Evolutionary conservation across 2,329 filamentous ascomycete genomes (phyloP).

Genomic region (Botrytis byssoidea): DNA sequence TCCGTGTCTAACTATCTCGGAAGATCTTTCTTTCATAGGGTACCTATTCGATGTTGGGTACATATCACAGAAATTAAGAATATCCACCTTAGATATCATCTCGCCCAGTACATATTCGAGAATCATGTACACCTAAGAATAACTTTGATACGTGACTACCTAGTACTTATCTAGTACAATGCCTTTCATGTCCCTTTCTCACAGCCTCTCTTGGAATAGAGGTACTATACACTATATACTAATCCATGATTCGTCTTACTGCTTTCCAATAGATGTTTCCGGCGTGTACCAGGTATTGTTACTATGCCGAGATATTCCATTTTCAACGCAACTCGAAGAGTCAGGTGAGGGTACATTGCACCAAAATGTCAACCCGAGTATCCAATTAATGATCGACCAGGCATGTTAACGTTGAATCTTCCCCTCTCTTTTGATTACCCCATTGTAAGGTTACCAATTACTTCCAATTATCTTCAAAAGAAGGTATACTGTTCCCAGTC

Average conservation of each 20-base stretch:
- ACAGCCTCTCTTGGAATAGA: constrained; percentile 22
- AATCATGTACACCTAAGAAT: constrained; percentile 2
- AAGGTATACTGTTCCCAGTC: background rate
- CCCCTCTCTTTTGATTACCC: constrained; percentile 15
- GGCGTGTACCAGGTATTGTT: constrained; percentile 6
- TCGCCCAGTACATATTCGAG: constrained; percentile 13
- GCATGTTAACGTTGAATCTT: constrained; percentile 13
- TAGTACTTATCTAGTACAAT: background rate
- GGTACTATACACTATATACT: constrained; percentile 2
- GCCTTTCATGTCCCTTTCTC: background rate
- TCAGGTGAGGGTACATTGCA: constrained; percentile 16
- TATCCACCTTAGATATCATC: constrained; percentile 5
- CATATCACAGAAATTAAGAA: constrained; percentile 14
- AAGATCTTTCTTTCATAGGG: constrained; percentile 6
- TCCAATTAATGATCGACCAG: constrained; percentile 19
- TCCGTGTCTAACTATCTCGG: background rate
- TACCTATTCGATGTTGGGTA: constrained; percentile 4
- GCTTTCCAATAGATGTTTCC: constrained; percentile 9
- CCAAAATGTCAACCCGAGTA: constrained; percentile 11
- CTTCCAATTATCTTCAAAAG: constrained; percentile 17
- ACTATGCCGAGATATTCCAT: constrained; percentile 11
- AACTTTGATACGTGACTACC: background rate
- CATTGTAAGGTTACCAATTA: constrained; percentile 12
- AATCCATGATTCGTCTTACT: constrained; percentile 15
- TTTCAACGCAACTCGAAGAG: background rate